Evolutionary conservation across 495 filamentous ascomycete species (phyloP).

Genomic region (Oleoguttula mirabilis): DNA sequence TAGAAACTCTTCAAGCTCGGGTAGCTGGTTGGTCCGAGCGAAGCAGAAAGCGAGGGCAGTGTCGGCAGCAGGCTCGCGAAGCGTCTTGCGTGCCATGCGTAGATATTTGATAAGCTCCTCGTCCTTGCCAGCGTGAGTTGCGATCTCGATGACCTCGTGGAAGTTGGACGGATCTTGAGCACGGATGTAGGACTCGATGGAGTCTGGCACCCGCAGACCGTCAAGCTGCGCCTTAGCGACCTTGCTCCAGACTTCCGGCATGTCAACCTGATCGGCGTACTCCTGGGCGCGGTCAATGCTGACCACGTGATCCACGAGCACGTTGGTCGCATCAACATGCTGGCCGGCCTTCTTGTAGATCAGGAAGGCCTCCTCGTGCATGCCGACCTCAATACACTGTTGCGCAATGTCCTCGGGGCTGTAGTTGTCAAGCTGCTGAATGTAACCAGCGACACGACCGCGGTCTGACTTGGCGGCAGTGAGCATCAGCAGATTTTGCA

Average conservation of each 20-base stretch:
- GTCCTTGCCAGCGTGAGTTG: slow-evolving; percentile 92
- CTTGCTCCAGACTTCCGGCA: slow-evolving; percentile 97
- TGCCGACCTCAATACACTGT: slow-evolving; percentile 85
- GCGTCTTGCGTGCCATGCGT: slow-evolving; percentile 90
- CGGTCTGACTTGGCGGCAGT: slow-evolving; percentile 97
- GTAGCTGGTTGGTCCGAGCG: slow-evolving; percentile 79
- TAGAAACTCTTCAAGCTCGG: slow-evolving; percentile 93
- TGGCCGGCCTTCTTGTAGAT: slow-evolving; percentile 96
- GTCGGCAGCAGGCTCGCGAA: slow-evolving; percentile 88
- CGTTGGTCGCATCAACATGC: slow-evolving; percentile 73
- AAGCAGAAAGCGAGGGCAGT: slow-evolving; percentile 88
- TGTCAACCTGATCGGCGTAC: slow-evolving; percentile 90
- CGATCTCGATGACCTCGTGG: slow-evolving; percentile 88
- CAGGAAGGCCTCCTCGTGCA: slow-evolving; percentile 96
- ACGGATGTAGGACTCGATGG: slow-evolving; percentile 93
- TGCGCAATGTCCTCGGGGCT: slow-evolving; percentile 83
- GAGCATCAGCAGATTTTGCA: slow-evolving; percentile 94
- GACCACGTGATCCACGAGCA: slow-evolving; percentile 92
- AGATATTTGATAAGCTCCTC: slow-evolving; percentile 96
- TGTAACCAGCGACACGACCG: slow-evolving; percentile 90
- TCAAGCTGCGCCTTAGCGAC: slow-evolving; percentile 98
- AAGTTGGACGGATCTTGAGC: slow-evolving; percentile 90
- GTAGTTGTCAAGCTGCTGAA: slow-evolving; percentile 80
- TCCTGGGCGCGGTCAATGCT: slow-evolving; percentile 97
- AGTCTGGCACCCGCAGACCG: slow-evolving; percentile 83